Base-by-base conservation (phyloP, 2,329 filamentous ascomycete species). In the Ophiostoma triangulosporum region DNA sequence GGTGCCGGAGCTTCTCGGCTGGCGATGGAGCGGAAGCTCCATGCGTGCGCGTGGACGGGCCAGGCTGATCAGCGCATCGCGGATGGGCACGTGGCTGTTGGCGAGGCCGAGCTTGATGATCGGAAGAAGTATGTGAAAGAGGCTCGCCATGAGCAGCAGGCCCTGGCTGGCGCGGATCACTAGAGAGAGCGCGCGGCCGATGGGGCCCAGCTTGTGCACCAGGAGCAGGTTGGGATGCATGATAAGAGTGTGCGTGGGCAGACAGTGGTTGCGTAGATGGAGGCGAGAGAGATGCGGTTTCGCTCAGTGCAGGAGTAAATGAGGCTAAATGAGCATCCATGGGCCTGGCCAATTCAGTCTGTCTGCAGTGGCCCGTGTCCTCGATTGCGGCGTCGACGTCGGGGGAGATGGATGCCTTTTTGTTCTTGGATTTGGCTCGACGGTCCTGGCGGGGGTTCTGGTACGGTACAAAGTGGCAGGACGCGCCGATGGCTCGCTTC, bases 401-500 rank as follows among this genome's bases (percentile, higher is more conserved):
- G 22, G 7, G 22, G 27, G 20, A 36, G 12, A 20, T 31, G 7
- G 24, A 24, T n/a, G 29, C 11, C 48, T 20, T 49, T 20, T 49
- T 33, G 31, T 26, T 35, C 29, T 35, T 49, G 48, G 29, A 35
- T 35, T 26, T 33, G 29, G 22, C 40, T 9, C 29, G 29, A 3
- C 48, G 15, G 14, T 50, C 33, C 29, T 17, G 14, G 32, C 33
- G 50, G 11, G 12, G 9, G 6, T 51, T 40, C 8, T 24, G 22
- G 33, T 60, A 62, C 4, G 59, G 60, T 6, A 62, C 54, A 38
- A 59, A 62, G 26, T 52, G 53, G 38, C 62, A 63, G 6, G 55
- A 55, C 1, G 50, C 36, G 2, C 51, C 55, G 35, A 64, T 58
- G 20, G 58, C 59, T n/a, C 63, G 62, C 57, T 61, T 62, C 45